A percentile compares a stretch with the other conserved stretches of the same genome.
Conservation (phyloP, 2,329 filamentous ascomycete species). For the Fusarium chaquense region DNA sequence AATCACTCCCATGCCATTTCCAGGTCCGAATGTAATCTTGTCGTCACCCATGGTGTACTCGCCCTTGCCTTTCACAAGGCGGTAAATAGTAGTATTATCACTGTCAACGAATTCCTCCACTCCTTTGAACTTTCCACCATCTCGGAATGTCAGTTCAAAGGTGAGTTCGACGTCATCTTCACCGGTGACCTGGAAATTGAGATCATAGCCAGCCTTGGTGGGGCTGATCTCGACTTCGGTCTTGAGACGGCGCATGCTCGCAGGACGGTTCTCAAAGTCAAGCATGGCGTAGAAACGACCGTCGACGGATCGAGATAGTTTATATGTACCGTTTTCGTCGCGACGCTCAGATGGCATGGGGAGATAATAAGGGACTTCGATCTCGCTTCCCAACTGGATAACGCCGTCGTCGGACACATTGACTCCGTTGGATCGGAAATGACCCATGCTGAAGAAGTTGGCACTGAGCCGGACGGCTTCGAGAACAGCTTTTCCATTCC, state of each 20-base stretch:
- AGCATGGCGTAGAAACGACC: conserved; percentile 26
- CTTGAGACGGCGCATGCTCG: conserved; percentile 19
- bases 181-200: conserved; percentile 18
- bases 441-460: conserved; percentile 34
- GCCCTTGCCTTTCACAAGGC: conserved; percentile 2
- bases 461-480: conserved; percentile 23
- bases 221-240: conserved; percentile 17
- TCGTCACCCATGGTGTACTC: not conserved
- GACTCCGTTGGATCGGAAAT: conserved; percentile 32
- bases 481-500: conserved; percentile 32
- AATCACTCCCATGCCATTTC: conserved; percentile 5
- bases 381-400: conserved; percentile 10
- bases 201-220: conserved; percentile 11
- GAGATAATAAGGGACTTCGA: conserved; percentile 21
- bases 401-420: not conserved
- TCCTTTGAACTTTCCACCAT: conserved; percentile 23
- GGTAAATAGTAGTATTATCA: conserved; percentile 15
- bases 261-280: conserved; percentile 19
- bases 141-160: conserved; percentile 24
- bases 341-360: conserved; percentile 13
- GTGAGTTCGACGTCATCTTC: conserved; percentile 30
- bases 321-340: conserved; percentile 18
- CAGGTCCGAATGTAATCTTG: conserved; percentile 13
- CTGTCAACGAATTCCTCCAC: conserved; percentile 16
- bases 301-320: conserved; percentile 9